These are phyloP conservation scores for Suhomyces coccinellae DNA, from an alignment of 1,139 yeast genomes.

Conservation along the genomic window DNA sequence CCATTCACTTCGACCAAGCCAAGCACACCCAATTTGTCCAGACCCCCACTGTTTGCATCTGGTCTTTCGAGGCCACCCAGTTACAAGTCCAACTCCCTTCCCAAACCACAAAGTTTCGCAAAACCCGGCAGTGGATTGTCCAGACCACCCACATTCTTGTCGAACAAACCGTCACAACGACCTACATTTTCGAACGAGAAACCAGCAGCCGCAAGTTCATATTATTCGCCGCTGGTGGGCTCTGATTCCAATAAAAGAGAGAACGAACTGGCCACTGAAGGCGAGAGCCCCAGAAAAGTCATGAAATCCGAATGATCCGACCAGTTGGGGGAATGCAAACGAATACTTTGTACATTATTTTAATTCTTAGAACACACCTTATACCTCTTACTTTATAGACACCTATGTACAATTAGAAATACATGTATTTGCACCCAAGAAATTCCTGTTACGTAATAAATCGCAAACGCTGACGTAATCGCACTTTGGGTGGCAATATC, in stretches of 20 bases:
- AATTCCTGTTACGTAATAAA: neutral
- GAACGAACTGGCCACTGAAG: slow-evolving; percentile 6
- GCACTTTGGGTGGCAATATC: neutral
- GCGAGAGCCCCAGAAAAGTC: slow-evolving; percentile 13
- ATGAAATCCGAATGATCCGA: slow-evolving; percentile 13
- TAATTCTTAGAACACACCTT: slow-evolving; percentile 4
- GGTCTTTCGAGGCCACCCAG: slow-evolving; percentile 18
- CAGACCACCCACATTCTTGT: slow-evolving; percentile 25
- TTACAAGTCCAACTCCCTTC: slow-evolving; percentile 13
- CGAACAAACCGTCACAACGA: slow-evolving; percentile 18
- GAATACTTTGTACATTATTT: slow-evolving; percentile 2
- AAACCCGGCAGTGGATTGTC: slow-evolving; percentile 21
- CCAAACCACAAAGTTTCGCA: slow-evolving; percentile 18
- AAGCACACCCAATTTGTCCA: slow-evolving; percentile 5
- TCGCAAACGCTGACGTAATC: neutral
- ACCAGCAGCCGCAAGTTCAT: neutral
- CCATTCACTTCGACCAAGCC: slow-evolving; percentile 4
- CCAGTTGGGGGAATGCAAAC: too few species aligned
- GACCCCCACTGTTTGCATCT: slow-evolving; percentile 13
- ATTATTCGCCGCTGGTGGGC: neutral
- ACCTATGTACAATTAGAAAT: neutral
- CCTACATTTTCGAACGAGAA: slow-evolving; percentile 3
- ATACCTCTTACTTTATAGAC: neutral
- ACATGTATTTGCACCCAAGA: neutral
- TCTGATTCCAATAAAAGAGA: slow-evolving; percentile 12